A percentile compares a stretch with the other conserved stretches of the same genome.
Evolutionary conservation across 1,139 yeast species (phyloP).

Genomic region (Eremothecium gossypii): DNA sequence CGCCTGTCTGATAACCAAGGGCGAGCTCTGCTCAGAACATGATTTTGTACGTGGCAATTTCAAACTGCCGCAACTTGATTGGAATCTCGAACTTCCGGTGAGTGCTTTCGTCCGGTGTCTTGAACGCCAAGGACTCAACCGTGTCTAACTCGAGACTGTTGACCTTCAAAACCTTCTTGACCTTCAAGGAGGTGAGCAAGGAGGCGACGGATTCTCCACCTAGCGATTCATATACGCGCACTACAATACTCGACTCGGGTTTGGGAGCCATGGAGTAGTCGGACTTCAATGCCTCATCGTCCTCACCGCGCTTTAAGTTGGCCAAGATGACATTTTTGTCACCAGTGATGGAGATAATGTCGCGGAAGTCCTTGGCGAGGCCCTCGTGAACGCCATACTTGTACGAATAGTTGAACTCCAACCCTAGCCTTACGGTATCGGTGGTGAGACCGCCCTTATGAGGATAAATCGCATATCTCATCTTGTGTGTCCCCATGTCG

Average conservation of each 20-base stretch:
- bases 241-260: slow-evolving; percentile 44
- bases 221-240: slow-evolving; percentile 74
- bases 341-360: slow-evolving; percentile 60
- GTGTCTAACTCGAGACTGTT: slow-evolving; percentile 60
- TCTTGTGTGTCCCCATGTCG: slow-evolving; percentile 81
- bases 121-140: slow-evolving; percentile 31
- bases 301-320: slow-evolving; percentile 80
- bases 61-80: slow-evolving; percentile 58
- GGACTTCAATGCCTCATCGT: slow-evolving; percentile 48
- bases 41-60: slow-evolving; percentile 58
- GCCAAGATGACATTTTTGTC: slow-evolving; percentile 57
- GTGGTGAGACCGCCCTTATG: slow-evolving; percentile 58
- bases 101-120: slow-evolving; percentile 15
- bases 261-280: slow-evolving; percentile 24
- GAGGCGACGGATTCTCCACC: slow-evolving; percentile 64
- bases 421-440: slow-evolving; percentile 64
- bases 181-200: slow-evolving; percentile 36
- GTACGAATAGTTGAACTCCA: slow-evolving; percentile 64
- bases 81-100: slow-evolving; percentile 36
- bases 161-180: slow-evolving; percentile 48
- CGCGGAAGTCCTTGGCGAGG: slow-evolving; percentile 62
- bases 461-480: slow-evolving; percentile 78
- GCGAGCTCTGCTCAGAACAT: slow-evolving; percentile 26
- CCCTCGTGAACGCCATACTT: slow-evolving; percentile 37
- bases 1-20: not conserved